phyloP scores from a whole-genome alignment of 768 basidiomycete genomes.

The Suillus fuscotomentosus region DNA sequence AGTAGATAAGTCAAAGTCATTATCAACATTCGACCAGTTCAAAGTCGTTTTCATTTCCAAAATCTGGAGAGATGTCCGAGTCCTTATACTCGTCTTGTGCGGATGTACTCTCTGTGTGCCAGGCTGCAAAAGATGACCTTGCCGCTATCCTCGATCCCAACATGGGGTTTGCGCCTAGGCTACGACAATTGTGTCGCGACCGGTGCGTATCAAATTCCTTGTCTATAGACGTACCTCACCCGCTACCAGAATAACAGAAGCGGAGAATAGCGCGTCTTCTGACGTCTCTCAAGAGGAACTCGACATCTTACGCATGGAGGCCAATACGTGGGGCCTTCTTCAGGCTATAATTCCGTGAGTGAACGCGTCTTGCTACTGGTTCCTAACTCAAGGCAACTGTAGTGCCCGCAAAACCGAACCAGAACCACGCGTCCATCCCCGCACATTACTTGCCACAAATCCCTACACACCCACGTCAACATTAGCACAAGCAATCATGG shows the following conservation, averaged over 20 bases:
- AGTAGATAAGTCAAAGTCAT: neutral
- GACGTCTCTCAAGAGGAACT: constrained; percentile 49
- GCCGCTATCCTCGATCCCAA: constrained; percentile 62
- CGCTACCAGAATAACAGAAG: constrained; percentile 49
- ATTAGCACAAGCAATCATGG: constrained; percentile 72
- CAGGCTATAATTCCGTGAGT: constrained; percentile 78
- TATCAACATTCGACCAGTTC: neutral
- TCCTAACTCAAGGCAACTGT: constrained; percentile 1
- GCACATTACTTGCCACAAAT: constrained; percentile 60
- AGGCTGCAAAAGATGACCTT: constrained; percentile 55
- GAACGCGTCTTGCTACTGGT: constrained; percentile 1
- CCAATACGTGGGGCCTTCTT: constrained; percentile 79
- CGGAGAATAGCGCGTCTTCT: constrained; percentile 38
- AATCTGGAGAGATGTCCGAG: constrained; percentile 22
- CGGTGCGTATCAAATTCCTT: constrained; percentile 44
- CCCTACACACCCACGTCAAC: constrained; percentile 81
- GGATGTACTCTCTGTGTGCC: constrained; percentile 60
- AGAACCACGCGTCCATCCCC: constrained; percentile 46
- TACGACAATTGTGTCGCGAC: constrained; percentile 50
- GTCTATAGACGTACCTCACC: neutral
- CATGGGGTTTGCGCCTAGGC: constrained; percentile 66
- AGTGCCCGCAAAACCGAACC: constrained; percentile 70
- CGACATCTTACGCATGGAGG: constrained; percentile 67
- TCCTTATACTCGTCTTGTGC: constrained; percentile 64
- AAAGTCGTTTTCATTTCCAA: neutral